Conservation (phyloP, 805 yeast species). For the Zygosaccharomyces lentus region DNA sequence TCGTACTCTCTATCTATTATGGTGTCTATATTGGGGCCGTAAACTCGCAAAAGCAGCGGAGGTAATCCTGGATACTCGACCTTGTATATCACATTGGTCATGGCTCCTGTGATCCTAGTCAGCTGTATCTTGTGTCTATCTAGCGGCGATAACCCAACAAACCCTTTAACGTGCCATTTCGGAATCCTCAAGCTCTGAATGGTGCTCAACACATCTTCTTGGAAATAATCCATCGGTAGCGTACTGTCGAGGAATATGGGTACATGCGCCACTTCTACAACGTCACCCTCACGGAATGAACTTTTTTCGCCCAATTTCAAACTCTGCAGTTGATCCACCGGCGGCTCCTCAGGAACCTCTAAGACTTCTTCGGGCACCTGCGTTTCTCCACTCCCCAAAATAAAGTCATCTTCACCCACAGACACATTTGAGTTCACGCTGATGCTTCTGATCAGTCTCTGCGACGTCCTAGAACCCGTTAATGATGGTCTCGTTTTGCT, state of each 20-base stretch:
- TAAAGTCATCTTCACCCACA: conserved; percentile 9
- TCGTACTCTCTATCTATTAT: conserved; percentile 85
- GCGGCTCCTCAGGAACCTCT: conserved; percentile 9
- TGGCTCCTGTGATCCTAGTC: conserved; percentile 80
- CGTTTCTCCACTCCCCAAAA: conserved; percentile 7
- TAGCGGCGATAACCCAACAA: conserved; percentile 24
- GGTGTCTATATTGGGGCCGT: conserved; percentile 81
- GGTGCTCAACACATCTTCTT: conserved; percentile 68
- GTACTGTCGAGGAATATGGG: conserved; percentile 65
- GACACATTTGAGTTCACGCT: conserved; percentile 23
- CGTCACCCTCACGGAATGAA: conserved; percentile 16
- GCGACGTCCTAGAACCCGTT: conserved; percentile 28
- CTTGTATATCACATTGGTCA: conserved; percentile 85
- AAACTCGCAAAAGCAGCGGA: conserved; percentile 68
- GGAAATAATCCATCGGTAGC: conserved; percentile 78
- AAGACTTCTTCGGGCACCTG: conserved; percentile 7
- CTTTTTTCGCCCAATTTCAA: conserved; percentile 4
- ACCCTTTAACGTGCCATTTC: conserved; percentile 65
- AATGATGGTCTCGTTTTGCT: conserved; percentile 36
- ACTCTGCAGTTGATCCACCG: conserved; percentile 4
- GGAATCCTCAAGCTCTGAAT: conserved; percentile 61
- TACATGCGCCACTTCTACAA: conserved; percentile 43
- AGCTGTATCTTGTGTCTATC: conserved; percentile 46
- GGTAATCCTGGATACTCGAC: conserved; percentile 62
- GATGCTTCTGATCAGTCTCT: conserved; percentile 29